Evolutionary conservation across 345 rosid genomes (phyloP), one percentile per base, ranked within the genome.

Genomic region (Cardiospermum halicacabum): DNA sequence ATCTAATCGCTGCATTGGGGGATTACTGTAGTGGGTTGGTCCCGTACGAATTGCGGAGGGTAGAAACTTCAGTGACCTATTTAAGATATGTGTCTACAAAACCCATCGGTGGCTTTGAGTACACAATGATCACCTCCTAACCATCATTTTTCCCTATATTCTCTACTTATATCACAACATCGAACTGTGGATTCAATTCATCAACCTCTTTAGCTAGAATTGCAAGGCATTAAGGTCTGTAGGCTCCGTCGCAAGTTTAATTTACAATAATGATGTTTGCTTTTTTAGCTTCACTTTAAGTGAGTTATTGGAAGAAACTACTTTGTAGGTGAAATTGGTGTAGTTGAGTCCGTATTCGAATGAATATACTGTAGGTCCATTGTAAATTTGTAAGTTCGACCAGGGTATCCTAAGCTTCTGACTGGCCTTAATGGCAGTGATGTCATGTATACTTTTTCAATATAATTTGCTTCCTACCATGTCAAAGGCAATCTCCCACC

Each of bases 401-500:
- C 95, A 0, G 85, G 88, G 56, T 75, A 82, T 8, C 85, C 82
- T 4, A 69, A 11, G 6, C 56, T 59, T 0, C 64, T 55, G 56
- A 60, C 71, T 1, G 89, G 91, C 50, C 91, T 74, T 59, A 85
- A 32, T 24, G 56, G 66, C 87, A 85, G 65, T 8, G 80, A 82
- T 10, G 89, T 82, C 95, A 88, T 81, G 0, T 87, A 80, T 7
- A 85, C 26, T 60, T 11, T 62, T 2, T 79, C 64, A 0, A 55
- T 75, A 55, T 78, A 85, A 24, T 67, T 71, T 0, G 67, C 77
- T 40, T 72, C 21, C 18, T 78, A n/a, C 87, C 91, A 85, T 48
- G 89, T 80, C 59, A 78, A 28, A 7, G 87, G 87, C 39, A 83
- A 57, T 60, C 81, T 83, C 64, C 86, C 92, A 45, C 87, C 91